Evolutionary conservation across 805 yeast genomes (phyloP), one percentile per base, ranked within the genome.

Genomic region (Saccharomycopsis microspora): DNA sequence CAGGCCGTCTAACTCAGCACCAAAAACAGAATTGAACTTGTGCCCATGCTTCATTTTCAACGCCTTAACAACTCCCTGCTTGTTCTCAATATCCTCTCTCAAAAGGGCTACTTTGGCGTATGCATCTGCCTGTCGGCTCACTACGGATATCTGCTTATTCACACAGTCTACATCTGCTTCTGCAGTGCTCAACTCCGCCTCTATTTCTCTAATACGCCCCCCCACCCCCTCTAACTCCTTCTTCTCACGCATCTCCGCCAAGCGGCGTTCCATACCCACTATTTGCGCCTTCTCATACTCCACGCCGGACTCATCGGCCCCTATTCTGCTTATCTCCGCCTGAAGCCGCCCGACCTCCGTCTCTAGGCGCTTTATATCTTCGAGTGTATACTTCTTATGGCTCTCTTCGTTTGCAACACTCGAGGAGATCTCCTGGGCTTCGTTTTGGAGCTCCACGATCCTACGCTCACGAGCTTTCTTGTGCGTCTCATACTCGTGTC

Each of bases 41-140:
- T 49, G 53, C 3, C 54, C 42, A 37, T 65, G 58, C 1, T 58
- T 52, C 0, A 56, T 57, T 1, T 62, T 42, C 4, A 70, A 51
- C 10, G 64, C 61, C 0, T 57, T 47, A 5, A 68, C 44, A 1
- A 65, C 63, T 4, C 54, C 54, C 9, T 56, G 54, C 42, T 65
- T 69, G 37, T 63, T 57, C 1, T 49, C 57, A 2, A 60, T 54
- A 7, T 74, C 69, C 33, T 74, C 78, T 27, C 59, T 57, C 33
- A 74, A 54, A 11, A 79, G 56, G 0, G 71, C 66, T 3, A 78
- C 56, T 52, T 74, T 77, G 0, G 86, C 82, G 51, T 74, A 66
- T 3, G 70, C 56, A 43, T 80, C 88, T 0, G 83, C 67, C 56
- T 76, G 82, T 55, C 72, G 71, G 55, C 75, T 80, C 3, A 75